Base-by-base conservation (phyloP, 192 early-diverging fungal species). In the Phlyctochytrium planicorne region DNA sequence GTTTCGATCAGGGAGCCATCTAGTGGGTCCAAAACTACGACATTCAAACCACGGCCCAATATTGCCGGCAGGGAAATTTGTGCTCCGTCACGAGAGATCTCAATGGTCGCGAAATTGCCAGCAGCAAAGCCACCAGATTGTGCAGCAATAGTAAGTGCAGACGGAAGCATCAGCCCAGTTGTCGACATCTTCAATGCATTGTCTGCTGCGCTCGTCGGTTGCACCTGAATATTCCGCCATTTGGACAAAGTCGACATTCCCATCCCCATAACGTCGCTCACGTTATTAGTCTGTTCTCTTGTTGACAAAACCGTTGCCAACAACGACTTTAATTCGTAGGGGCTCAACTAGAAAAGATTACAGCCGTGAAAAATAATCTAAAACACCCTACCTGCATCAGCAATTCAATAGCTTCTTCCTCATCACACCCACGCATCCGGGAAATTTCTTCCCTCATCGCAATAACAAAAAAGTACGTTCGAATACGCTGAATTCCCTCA, bases 371-470 rank as follows among this genome's bases (percentile, higher is more conserved):
- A 16, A 4, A 30, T 3, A 35, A 56, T 12, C 53, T n/a, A n/a
- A n/a, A n/a, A n/a, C n/a, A n/a, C n/a, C n/a, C n/a, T n/a, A 79
- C 70, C 70, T 91, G 84, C 90, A 94, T 90, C 59, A 94, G 73
- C 24, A 87, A 79, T 62, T 93, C 91, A 34, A 92, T 75, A 3
- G 91, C 93, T 59, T 89, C 88, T 24, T 88, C 88, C 72, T 93
- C 91, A 65, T 89, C 84, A 66, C 87, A 91, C 17, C 82, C 77
- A 52, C 86, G 83, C 66, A 91, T 77, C 29, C 89, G 80, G 24
- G 87, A 85, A 33, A 94, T 89, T 75, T 94, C 93, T 65, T 94
- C 93, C 33, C 93, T 79, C 71, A 94, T 79, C 10, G 93, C 93
- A 79, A 93, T 89, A 33, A 94, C 87, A 53, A 94, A 82, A 64